A percentile compares a stretch with the other conserved stretches of the same genome.
Evolutionary conservation across 176 grass and related monocot species (phyloP).

Genomic region (Tuctoria greenei): DNA sequence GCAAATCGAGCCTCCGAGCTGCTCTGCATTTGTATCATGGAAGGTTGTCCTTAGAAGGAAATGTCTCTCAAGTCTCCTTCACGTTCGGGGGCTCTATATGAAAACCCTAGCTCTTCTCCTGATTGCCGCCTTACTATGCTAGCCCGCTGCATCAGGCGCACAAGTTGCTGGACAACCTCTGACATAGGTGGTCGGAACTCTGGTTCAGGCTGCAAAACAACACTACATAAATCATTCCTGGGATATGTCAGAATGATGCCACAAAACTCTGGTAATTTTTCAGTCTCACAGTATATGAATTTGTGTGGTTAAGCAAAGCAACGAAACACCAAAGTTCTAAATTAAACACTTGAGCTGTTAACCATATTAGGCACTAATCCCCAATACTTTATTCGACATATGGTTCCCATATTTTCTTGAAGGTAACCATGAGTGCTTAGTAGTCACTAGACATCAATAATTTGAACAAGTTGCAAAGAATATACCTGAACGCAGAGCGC

Average conservation of each 20-base stretch:
- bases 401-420: background rate
- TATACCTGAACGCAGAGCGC: constrained; percentile 91
- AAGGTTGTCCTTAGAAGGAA: constrained; percentile 52
- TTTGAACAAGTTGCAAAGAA: constrained; percentile 1
- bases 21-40: background rate
- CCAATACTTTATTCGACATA: background rate
- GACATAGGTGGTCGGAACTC: constrained; percentile 98
- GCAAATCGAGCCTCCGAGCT: background rate
- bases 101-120: constrained; percentile 90
- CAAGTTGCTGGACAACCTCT: constrained; percentile 94
- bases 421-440: constrained; percentile 4
- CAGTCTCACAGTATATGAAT: background rate
- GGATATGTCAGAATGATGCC: background rate
- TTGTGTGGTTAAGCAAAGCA: constrained; percentile 4
- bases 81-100: constrained; percentile 69
- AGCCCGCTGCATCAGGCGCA: constrained; percentile 85
- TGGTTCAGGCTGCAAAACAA: constrained; percentile 66
- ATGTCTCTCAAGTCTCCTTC: constrained; percentile 58
- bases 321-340: background rate
- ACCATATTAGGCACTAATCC: background rate
- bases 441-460: constrained; percentile 15
- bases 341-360: background rate
- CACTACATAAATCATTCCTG: constrained; percentile 10
- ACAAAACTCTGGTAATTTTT: background rate
- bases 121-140: constrained; percentile 76